Base-by-base conservation (phyloP, 164 flowering plant species). In the Annona cherimola region DNA sequence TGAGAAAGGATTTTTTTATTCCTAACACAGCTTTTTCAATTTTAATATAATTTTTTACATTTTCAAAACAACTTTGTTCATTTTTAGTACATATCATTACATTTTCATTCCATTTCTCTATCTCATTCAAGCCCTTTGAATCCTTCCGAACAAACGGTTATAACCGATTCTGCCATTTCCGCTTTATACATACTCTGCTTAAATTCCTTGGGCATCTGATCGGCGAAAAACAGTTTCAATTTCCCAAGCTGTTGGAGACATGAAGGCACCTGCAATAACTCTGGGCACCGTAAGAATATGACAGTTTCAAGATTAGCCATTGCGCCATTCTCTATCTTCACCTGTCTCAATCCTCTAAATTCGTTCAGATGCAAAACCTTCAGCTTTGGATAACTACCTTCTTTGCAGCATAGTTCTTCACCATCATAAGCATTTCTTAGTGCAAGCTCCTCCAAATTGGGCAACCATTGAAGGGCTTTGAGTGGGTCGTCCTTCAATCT, bases 401-500 rank as follows among this genome's bases (percentile, higher is more conserved):
- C 73, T 42, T 20, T 39, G 35, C 59, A 50, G 3, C 18, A 50
- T 26, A 72, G 20, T 16, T 20, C 26, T 55, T 39, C 44, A 42
- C 74, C 74, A 0, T 4, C 19, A 20, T 72, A 72, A 8, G 74
- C 74, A 1, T 41, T 9, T 19, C 18, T 5, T 0, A 72, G 69
- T 7, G 2, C 11, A 9, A 72, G 69, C 5, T 54, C 40, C 19
- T 40, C n/a, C 18, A 72, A 68, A 19, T 19, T 66, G 3, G 74
- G 74, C 5, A 72, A 41, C 14, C n/a, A 43, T 54, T 42, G 14
- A 0, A 72, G 74, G 44, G 8, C 61, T 18, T n/a, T 11, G 41
- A 72, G 45, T 2, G 69, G 69, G 54, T 72, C 69, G 2, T 72
- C 43, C 41, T 41, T 12, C 16, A 72, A 55, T 20, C 50, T 72